phyloP scores from a whole-genome alignment of 2,329 filamentous ascomycete genomes.

The Cladosporium sp. region DNA sequence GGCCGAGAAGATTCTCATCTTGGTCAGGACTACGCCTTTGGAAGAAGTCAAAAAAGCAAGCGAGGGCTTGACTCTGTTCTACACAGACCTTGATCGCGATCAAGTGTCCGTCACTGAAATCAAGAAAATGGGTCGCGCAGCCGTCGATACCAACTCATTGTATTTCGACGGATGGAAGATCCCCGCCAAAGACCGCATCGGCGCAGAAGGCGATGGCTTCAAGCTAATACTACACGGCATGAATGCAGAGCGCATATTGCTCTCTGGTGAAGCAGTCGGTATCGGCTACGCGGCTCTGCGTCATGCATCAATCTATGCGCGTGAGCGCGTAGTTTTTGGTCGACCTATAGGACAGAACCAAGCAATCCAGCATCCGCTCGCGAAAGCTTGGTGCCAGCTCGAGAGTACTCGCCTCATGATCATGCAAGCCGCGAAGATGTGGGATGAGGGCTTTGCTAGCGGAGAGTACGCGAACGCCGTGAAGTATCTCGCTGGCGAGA shows the following conservation, averaged over 20 bases:
- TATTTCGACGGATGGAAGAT: slow-evolving; percentile 51
- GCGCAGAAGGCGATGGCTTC: slow-evolving; percentile 48
- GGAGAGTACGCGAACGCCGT: slow-evolving; percentile 64
- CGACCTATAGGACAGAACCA: slow-evolving; percentile 68
- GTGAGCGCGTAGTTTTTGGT: slow-evolving; percentile 67
- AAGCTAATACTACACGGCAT: slow-evolving; percentile 70
- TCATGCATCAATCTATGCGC: slow-evolving; percentile 64
- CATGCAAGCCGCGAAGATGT: slow-evolving; percentile 66
- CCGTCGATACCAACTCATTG: slow-evolving; percentile 48
- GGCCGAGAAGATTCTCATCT: slow-evolving; percentile 48
- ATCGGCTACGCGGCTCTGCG: slow-evolving; percentile 49
- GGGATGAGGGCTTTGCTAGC: slow-evolving; percentile 54
- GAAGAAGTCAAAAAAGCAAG: slow-evolving; percentile 47
- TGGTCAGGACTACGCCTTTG: slow-evolving; percentile 46
- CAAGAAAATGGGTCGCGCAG: slow-evolving; percentile 49
- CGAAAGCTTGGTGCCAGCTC: slow-evolving; percentile 65
- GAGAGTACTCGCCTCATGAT: slow-evolving; percentile 67
- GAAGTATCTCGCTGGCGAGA: slow-evolving; percentile 70
- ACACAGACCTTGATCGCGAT: slow-evolving; percentile 45
- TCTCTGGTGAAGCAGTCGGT: slow-evolving; percentile 58
- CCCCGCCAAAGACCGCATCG: slow-evolving; percentile 44
- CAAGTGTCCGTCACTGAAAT: slow-evolving; percentile 48
- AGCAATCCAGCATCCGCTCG: slow-evolving; percentile 65
- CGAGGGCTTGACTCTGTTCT: slow-evolving; percentile 50
- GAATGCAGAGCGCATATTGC: slow-evolving; percentile 75